Evolutionary conservation across 75 land plant genomes (phyloP).

Genomic region (Adiantum capillusveneris): DNA sequence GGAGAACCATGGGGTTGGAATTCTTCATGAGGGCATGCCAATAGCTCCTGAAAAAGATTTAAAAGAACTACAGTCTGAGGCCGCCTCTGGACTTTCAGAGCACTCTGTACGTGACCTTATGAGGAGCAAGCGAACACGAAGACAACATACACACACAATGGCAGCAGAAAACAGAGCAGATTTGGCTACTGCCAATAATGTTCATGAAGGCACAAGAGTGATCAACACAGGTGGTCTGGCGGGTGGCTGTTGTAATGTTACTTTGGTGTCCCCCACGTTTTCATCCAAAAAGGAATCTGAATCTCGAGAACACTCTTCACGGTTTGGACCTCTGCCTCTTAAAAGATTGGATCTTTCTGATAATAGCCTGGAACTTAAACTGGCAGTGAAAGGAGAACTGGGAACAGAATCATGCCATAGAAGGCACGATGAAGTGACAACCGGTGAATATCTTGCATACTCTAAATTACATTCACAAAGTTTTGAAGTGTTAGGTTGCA

Average conservation of each 20-base stretch:
- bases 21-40: no score
- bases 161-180: background rate
- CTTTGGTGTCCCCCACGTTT: background rate
- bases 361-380: background rate
- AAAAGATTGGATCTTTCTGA: background rate
- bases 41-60: background rate
- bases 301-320: background rate
- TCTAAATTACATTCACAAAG: no score
- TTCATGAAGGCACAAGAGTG: no score
- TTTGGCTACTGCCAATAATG: no score
- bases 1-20: no score
- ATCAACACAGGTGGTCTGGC: no score
- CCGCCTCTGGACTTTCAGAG: background rate
- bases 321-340: conserved; percentile 19
- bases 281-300: background rate
- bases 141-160: conserved; percentile 1
- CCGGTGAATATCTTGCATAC: no score
- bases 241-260: no score
- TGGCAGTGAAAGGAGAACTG: background rate
- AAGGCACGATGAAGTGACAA: no score
- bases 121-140: conserved; percentile 56
- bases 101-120: conserved; percentile 48
- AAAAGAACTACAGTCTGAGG: background rate
- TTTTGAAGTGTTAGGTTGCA: no score
- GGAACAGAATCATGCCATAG: no score